Evolutionary conservation across 306 rosid species (phyloP).

Genomic region (Senna siamea): DNA sequence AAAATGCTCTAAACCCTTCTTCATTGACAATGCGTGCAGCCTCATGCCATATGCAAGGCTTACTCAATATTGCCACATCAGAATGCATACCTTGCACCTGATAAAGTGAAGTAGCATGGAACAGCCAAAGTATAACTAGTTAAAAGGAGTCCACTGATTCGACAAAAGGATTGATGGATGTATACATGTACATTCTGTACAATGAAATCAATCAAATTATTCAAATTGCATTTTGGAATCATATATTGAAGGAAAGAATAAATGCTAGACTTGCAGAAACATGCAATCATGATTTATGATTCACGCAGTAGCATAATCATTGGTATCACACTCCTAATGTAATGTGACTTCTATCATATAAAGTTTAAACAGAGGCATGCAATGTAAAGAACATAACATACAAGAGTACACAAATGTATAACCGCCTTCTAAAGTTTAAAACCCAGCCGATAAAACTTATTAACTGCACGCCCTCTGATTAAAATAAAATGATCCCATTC

Average conservation of each 20-base stretch:
- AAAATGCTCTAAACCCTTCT: no score
- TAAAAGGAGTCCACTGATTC: constrained; percentile 3
- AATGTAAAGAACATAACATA: neutral
- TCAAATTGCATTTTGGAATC: neutral
- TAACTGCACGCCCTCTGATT: neutral
- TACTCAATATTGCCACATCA: constrained; percentile 68
- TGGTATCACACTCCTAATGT: neutral
- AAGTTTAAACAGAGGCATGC: neutral
- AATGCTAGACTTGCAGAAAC: neutral
- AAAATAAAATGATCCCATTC: neutral
- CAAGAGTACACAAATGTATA: neutral
- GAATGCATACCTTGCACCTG: constrained; percentile 93
- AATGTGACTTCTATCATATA: neutral
- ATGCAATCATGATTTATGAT: constrained; percentile 18
- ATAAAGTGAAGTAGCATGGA: constrained; percentile 17
- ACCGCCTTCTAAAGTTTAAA: neutral
- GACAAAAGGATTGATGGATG: neutral
- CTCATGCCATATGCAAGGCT: constrained; percentile 69
- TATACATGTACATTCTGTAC: neutral
- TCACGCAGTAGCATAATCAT: neutral
- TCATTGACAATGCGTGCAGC: no score
- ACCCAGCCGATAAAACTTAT: neutral
- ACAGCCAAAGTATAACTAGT: constrained; percentile 26
- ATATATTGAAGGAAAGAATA: constrained; percentile 20
- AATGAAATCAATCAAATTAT: constrained; percentile 11